These are phyloP conservation scores for Apiospora rasikravindrae DNA, from an alignment of 2,329 filamentous ascomycete genomes.

Conservation along the genomic window DNA sequence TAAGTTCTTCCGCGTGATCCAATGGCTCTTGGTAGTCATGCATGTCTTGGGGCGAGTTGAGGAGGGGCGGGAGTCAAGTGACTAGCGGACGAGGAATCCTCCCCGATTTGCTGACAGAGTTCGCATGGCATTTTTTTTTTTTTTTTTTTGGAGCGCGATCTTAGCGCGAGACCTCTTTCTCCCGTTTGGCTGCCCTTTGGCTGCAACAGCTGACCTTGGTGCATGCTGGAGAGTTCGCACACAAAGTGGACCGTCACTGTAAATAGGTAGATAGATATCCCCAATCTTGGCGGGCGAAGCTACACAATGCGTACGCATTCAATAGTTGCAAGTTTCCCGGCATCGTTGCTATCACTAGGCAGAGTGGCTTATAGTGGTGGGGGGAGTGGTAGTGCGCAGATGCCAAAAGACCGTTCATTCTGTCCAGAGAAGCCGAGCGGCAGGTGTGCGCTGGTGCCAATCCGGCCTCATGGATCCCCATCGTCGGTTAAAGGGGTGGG, in stretches of 20 bases:
- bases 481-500: neutral
- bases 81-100: neutral
- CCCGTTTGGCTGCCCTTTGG: neutral
- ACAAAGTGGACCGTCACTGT: neutral
- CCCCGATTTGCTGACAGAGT: constrained; percentile 3
- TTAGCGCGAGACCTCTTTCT: neutral
- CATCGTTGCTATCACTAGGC: neutral
- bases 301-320: neutral
- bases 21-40: constrained; percentile 4
- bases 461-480: neutral
- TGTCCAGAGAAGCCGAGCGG: neutral
- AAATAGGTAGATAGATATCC: neutral
- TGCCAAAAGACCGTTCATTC: neutral
- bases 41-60: neutral
- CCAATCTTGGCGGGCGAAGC: neutral
- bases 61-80: constrained; percentile 3
- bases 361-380: too few relatives aligned
- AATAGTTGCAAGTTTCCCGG: neutral
- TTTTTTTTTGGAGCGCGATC: neutral
- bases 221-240: neutral
- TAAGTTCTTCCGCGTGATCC: neutral
- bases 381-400: neutral
- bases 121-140: neutral
- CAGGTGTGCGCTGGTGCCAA: neutral
- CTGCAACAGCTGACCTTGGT: neutral